These are phyloP conservation scores for Grifola frondosa DNA, from an alignment of 1,284 basidiomycete genomes.

Conservation along the genomic window DNA sequence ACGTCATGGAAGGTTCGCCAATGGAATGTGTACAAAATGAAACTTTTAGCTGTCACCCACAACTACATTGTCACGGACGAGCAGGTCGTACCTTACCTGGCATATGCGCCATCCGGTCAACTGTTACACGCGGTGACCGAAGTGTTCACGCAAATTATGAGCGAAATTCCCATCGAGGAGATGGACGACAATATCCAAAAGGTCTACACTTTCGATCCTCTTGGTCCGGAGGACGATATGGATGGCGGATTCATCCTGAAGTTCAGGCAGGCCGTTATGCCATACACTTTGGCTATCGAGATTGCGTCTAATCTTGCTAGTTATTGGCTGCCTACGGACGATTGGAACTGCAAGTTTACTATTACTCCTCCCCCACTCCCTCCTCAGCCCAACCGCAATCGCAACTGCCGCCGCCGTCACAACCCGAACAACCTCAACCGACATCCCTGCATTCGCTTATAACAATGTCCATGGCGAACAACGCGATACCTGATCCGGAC, in stretches of 20 bases:
- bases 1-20: conserved; percentile 60
- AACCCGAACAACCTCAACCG: conserved; percentile 9
- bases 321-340: conserved; percentile 70
- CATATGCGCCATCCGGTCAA: conserved; percentile 50
- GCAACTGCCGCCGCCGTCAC: conserved; percentile 21
- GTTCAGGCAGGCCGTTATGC: conserved; percentile 49
- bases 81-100: conserved; percentile 69
- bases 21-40: conserved; percentile 58
- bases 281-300: conserved; percentile 68
- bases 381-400: conserved; percentile 15
- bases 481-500: conserved; percentile 10
- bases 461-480: conserved; percentile 21
- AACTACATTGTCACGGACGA: conserved; percentile 48
- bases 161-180: conserved; percentile 38
- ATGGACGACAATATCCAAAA: conserved; percentile 43
- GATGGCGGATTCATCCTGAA: conserved; percentile 8
- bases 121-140: conserved; percentile 49
- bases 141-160: conserved; percentile 20
- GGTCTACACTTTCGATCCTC: conserved; percentile 52
- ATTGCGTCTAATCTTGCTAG: conserved; percentile 57
- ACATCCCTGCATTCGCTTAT: conserved; percentile 22
- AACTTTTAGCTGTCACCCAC: conserved; percentile 56
- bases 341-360: conserved; percentile 60
- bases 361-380: conserved; percentile 22
- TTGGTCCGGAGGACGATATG: conserved; percentile 18